These are phyloP conservation scores for Ceratobasidium papillatum DNA, from an alignment of 1,284 basidiomycete genomes.

Conservation along the genomic window DNA sequence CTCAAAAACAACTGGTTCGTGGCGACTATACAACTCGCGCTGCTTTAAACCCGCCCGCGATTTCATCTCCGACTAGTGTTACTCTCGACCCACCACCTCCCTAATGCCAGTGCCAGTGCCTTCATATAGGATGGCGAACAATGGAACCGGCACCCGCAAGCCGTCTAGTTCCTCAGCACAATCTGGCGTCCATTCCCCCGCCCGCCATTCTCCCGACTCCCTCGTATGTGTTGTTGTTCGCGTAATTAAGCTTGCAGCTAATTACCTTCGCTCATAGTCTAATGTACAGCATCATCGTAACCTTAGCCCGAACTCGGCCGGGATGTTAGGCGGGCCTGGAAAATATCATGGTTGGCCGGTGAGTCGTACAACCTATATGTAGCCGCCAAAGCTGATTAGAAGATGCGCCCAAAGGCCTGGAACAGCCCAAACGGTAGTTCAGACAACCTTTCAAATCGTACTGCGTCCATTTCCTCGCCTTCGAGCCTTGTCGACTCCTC, in stretches of 20 bases:
- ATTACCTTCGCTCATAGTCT: not conserved
- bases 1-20: slow-evolving; percentile 19
- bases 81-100: slow-evolving; percentile 31
- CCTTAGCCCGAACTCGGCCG: slow-evolving; percentile 36
- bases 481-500: slow-evolving; percentile 62
- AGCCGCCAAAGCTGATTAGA: slow-evolving; percentile 37
- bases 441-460: slow-evolving; percentile 58
- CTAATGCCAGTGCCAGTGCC: slow-evolving; percentile 39
- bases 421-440: slow-evolving; percentile 57
- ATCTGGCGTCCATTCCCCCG: slow-evolving; percentile 68
- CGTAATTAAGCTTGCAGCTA: not conserved
- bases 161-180: slow-evolving; percentile 72
- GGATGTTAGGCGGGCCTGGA: slow-evolving; percentile 21
- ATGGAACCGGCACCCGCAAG: slow-evolving; percentile 65
- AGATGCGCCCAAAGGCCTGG: slow-evolving; percentile 62
- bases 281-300: slow-evolving; percentile 15
- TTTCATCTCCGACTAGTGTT: slow-evolving; percentile 28
- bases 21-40: not conserved
- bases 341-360: slow-evolving; percentile 73
- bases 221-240: slow-evolving; percentile 17
- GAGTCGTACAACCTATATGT: slow-evolving; percentile 48
- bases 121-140: slow-evolving; percentile 60
- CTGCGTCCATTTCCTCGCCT: slow-evolving; percentile 68
- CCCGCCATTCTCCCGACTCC: slow-evolving; percentile 45
- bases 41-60: slow-evolving; percentile 27